phyloP scores from a whole-genome alignment of 1,284 basidiomycete species.

The Volvariella volvacea region DNA sequence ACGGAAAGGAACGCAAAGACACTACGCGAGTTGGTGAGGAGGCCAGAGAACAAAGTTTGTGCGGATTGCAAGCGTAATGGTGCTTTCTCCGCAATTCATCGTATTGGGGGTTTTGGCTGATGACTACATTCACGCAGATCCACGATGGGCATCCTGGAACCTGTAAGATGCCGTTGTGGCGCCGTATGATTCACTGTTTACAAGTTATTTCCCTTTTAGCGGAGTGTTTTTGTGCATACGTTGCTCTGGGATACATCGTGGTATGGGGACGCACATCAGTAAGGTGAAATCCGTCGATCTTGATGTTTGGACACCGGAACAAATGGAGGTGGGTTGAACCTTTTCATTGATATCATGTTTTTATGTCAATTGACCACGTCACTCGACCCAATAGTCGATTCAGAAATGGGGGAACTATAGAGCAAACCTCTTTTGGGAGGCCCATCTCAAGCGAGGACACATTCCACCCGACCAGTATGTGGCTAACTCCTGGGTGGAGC shows the following conservation, averaged over 20 bases:
- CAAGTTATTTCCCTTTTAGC: constrained; percentile 29
- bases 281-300: constrained; percentile 97
- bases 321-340: constrained; percentile 74
- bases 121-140: constrained; percentile 50
- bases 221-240: constrained; percentile 94
- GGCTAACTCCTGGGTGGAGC: constrained; percentile 1
- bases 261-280: constrained; percentile 98
- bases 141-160: constrained; percentile 98
- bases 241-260: constrained; percentile 97
- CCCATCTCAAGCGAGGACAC: constrained; percentile 90
- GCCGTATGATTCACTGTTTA: constrained; percentile 1
- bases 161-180: constrained; percentile 45
- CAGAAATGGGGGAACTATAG: constrained; percentile 93
- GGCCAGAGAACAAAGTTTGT: constrained; percentile 90
- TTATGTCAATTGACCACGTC: background rate
- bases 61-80: constrained; percentile 94
- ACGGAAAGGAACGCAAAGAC: constrained; percentile 73
- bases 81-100: constrained; percentile 21
- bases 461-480: constrained; percentile 92
- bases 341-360: background rate
- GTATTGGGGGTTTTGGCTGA: constrained; percentile 10
- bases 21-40: constrained; percentile 80
- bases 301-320: constrained; percentile 96
- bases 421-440: constrained; percentile 97
- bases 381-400: constrained; percentile 52